phyloP scores from a whole-genome alignment of 257 asterid genomes.

The Prunella vulgaris region DNA sequence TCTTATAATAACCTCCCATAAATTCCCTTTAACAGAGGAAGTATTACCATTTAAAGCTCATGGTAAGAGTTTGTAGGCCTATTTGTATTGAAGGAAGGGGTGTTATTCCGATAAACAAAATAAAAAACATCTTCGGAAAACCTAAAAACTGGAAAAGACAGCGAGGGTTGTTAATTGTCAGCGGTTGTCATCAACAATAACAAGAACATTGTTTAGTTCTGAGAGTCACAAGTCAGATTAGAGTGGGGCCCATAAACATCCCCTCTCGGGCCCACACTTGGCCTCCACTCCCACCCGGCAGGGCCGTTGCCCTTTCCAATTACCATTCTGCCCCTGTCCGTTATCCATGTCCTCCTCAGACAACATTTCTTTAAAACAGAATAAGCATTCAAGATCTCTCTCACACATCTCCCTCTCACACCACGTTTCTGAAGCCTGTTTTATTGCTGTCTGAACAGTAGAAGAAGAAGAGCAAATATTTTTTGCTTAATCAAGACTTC shows the following conservation, averaged over 20 bases:
- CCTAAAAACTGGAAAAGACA: background rate
- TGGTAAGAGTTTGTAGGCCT: too few relatives aligned
- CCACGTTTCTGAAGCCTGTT: slow-evolving; percentile 4
- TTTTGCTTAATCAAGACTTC: slow-evolving; percentile 10
- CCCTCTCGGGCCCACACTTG: slow-evolving; percentile 15
- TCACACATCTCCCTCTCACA: background rate
- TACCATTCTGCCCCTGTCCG: slow-evolving; percentile 32
- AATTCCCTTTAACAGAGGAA: too few relatives aligned
- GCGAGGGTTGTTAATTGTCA: slow-evolving; percentile 8
- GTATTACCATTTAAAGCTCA: too few relatives aligned
- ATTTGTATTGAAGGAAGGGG: too few relatives aligned
- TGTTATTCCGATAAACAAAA: too few relatives aligned
- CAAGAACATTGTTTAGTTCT: background rate
- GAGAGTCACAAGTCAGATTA: slow-evolving; percentile 5
- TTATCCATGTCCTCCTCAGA: slow-evolving; percentile 27
- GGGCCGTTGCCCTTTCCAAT: slow-evolving; percentile 18
- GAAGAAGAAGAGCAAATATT: background rate
- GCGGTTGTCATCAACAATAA: background rate
- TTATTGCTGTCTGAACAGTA: background rate
- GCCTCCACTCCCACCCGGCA: slow-evolving; percentile 18
- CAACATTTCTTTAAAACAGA: slow-evolving; percentile 18
- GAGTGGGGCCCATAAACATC: slow-evolving; percentile 17
- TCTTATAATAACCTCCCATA: too few relatives aligned
- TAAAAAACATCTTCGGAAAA: background rate
- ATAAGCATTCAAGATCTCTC: slow-evolving; percentile 11